Percentiles rank a stretch among this genome's conserved stretches.
Evolutionary conservation across 331 rosid species (phyloP).

Genomic region (Telfairia occidentalis): DNA sequence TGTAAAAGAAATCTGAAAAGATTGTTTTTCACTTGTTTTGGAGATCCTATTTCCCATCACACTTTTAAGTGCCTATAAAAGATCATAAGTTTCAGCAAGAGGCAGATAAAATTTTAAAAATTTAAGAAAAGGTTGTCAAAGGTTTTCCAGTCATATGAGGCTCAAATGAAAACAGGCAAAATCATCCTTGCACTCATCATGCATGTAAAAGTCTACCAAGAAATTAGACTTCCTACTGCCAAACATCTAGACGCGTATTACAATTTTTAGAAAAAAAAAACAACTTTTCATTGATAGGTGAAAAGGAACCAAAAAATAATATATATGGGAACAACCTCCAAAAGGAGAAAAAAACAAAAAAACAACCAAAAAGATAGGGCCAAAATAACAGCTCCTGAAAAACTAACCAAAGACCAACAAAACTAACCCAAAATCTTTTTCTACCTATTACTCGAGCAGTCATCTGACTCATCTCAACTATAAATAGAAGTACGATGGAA

Average conservation of each 20-base stretch:
- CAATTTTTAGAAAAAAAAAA: too few relatives aligned
- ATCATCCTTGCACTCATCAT: not conserved
- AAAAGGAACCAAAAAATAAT: too few relatives aligned
- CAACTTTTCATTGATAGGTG: too few relatives aligned
- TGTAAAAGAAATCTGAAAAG: conserved; percentile 86
- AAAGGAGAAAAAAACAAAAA: too few relatives aligned
- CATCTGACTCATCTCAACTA: not conserved
- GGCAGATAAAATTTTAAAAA: not conserved
- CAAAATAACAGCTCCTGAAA: too few relatives aligned
- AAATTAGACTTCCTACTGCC: not conserved
- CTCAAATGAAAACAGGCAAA: not conserved
- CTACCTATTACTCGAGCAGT: not conserved
- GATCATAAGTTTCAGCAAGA: conserved; percentile 13
- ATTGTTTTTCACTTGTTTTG: conserved; percentile 34
- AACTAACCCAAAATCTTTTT: too few relatives aligned
- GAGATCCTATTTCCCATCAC: conserved; percentile 16
- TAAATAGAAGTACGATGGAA: not conserved
- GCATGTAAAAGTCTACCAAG: not conserved
- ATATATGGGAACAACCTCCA: too few relatives aligned
- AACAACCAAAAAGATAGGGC: too few relatives aligned
- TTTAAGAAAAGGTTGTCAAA: not conserved
- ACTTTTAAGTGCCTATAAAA: conserved; percentile 32
- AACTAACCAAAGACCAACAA: too few relatives aligned
- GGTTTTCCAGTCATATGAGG: not conserved
- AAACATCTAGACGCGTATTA: not conserved